These are phyloP conservation scores for Phytophthora vignae DNA, from an alignment of 352 stramenopile species.

Conservation along the genomic window DNA sequence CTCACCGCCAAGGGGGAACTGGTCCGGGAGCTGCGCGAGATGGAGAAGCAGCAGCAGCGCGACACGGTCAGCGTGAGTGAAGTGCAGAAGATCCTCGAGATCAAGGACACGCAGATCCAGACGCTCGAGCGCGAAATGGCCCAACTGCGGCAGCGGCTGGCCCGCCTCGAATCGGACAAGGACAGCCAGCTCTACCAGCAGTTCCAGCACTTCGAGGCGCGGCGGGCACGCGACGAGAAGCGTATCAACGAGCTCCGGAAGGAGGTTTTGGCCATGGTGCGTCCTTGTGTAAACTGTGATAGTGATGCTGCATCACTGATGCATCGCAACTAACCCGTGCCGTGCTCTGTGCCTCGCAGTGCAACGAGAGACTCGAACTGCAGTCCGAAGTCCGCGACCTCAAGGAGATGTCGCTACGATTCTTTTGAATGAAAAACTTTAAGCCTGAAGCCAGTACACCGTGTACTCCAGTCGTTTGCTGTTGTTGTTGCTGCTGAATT, in stretches of 20 bases:
- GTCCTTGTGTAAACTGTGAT: slow-evolving; percentile 16
- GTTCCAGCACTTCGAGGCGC: slow-evolving; percentile 48
- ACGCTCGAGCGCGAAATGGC: slow-evolving; percentile 65
- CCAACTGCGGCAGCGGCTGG: slow-evolving; percentile 51
- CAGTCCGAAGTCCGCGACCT: slow-evolving; percentile 66
- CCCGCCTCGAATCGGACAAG: slow-evolving; percentile 57
- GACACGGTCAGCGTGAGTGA: slow-evolving; percentile 44
- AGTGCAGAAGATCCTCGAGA: slow-evolving; percentile 54
- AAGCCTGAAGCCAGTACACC: neutral
- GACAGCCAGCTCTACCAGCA: slow-evolving; percentile 69
- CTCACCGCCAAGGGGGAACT: slow-evolving; percentile 65
- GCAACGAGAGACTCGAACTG: slow-evolving; percentile 60
- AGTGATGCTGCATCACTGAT: neutral
- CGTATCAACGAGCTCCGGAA: slow-evolving; percentile 61
- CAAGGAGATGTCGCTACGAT: slow-evolving; percentile 60
- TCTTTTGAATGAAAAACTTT: slow-evolving; percentile 43
- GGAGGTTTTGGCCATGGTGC: slow-evolving; percentile 64
- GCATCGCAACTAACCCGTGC: slow-evolving; percentile 5
- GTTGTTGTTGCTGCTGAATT: slow-evolving; percentile 17
- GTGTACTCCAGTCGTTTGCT: neutral
- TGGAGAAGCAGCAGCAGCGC: slow-evolving; percentile 51
- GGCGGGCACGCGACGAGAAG: slow-evolving; percentile 58
- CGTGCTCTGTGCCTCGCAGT: slow-evolving; percentile 39
- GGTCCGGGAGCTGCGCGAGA: slow-evolving; percentile 56
- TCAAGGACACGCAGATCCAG: slow-evolving; percentile 68